Evolutionary conservation across 1,139 yeast species (phyloP), one percentile per base, ranked within the genome.

Genomic region (Arxiozyma slooffiae): DNA sequence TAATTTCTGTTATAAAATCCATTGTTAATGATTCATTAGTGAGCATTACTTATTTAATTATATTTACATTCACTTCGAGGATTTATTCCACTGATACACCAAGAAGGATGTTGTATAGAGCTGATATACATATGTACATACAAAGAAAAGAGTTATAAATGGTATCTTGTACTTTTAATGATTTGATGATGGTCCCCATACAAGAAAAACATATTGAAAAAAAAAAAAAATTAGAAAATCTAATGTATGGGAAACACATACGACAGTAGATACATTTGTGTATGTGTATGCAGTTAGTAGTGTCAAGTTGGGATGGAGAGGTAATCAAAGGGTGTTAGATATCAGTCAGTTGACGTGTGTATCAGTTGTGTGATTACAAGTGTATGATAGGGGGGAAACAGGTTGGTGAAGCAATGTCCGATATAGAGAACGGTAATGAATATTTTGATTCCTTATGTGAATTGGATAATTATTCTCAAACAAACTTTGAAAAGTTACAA

Each of bases 361-460:
- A 30, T 8, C n/a, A 41, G 23, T 23, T 11, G 21, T 42, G 17
- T 20, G 38, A 24, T n/a, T 30, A 24, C 26, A 34, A 36, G 41
- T 39, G n/a, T 48, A 20, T n/a, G 16, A 24, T 40, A n/a, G 20
- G 11, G 48, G 50, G 22, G 44, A 11, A 30, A 39, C 21, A 34
- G 38, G 36, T 38, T 18, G 46, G 21, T n/a, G n/a, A 24, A 43
- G 20, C 14, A 49, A 51, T 30, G 46, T 40, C 41, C 22, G 21
- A 23, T n/a, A 23, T 41, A 23, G 34, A 30, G n/a, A 42, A 42
- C 18, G 38, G 45, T 34, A 55, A 49, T 18, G 52, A 51, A 17
- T 61, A 57, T 50, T 59, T 61, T 48, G 67, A 62, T 45, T 52
- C 57, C 16, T 52, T 63, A 17, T 61, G 63, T 53, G 64, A 60